Evolutionary conservation across 2,329 filamentous ascomycete genomes (phyloP).

Genomic region (Aspergillus transmontanensis): DNA sequence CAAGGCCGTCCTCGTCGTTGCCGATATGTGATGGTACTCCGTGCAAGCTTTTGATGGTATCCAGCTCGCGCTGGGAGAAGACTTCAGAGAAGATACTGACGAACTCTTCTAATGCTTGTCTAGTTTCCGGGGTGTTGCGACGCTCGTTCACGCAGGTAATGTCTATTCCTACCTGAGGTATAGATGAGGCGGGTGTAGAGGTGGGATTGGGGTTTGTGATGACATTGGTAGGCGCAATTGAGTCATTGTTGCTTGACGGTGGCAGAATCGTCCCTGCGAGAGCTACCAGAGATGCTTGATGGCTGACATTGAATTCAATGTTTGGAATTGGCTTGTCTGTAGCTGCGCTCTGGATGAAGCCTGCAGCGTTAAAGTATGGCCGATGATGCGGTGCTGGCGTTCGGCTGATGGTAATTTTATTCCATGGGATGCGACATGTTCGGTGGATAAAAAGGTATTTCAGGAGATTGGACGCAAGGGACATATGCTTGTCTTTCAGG

Average conservation of each 20-base stretch:
- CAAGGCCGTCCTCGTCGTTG: constrained; percentile 31
- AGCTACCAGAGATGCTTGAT: constrained; percentile 64
- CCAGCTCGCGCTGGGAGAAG: constrained; percentile 58
- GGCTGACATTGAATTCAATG: constrained; percentile 67
- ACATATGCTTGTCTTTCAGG: constrained; percentile 61
- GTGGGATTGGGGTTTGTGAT: constrained; percentile 10
- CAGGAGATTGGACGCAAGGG: constrained; percentile 61
- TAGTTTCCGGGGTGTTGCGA: constrained; percentile 51
- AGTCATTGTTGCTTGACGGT: constrained; percentile 6
- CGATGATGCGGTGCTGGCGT: constrained; percentile 50
- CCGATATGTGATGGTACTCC: constrained; percentile 15
- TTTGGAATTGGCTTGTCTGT: constrained; percentile 17
- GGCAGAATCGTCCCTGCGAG: constrained; percentile 53
- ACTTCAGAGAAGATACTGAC: constrained; percentile 63
- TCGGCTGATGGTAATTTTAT: constrained; percentile 56
- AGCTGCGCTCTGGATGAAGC: constrained; percentile 14
- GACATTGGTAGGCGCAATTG: background rate
- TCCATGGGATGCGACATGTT: constrained; percentile 59
- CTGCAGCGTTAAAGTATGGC: constrained; percentile 56
- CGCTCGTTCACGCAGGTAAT: constrained; percentile 64
- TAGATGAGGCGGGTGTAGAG: constrained; percentile 12
- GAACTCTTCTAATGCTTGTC: constrained; percentile 57
- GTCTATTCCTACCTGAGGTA: constrained; percentile 59
- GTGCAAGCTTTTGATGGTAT: constrained; percentile 55
- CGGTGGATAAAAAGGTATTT: constrained; percentile 64